Evolutionary conservation across 257 asterid genomes (phyloP).

Genomic region (Nicotiana obtusifolia): DNA sequence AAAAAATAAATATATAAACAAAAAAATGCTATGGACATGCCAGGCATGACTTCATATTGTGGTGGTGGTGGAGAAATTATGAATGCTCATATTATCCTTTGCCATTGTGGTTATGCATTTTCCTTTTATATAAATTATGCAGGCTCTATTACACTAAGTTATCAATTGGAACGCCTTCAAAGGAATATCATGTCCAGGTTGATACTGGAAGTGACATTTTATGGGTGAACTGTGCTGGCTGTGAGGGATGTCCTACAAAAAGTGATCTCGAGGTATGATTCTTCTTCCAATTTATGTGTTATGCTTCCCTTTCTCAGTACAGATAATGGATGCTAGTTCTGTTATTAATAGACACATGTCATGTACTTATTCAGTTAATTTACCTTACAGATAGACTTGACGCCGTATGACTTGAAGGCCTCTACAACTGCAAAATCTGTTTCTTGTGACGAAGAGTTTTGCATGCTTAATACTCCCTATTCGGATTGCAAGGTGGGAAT

Average conservation of each 20-base stretch:
- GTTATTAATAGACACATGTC: neutral
- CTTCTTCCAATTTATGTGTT: slow-evolving; percentile 1
- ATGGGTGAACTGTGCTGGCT: slow-evolving; percentile 55
- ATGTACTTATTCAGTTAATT: neutral
- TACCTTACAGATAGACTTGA: slow-evolving; percentile 43
- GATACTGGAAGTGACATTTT: slow-evolving; percentile 69
- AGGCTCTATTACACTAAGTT: slow-evolving; percentile 59
- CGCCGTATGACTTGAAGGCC: slow-evolving; percentile 37
- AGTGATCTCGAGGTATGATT: slow-evolving; percentile 42
- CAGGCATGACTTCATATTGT: neutral
- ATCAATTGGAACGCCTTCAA: slow-evolving; percentile 50
- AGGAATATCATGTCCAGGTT: slow-evolving; percentile 55
- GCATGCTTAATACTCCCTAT: slow-evolving; percentile 30
- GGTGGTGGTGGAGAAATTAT: too few species aligned
- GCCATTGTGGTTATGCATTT: neutral
- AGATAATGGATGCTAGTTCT: neutral
- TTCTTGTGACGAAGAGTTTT: slow-evolving; percentile 48
- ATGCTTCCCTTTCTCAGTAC: neutral
- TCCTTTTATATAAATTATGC: slow-evolving; percentile 11
- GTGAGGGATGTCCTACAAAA: slow-evolving; percentile 47
- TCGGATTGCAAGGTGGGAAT: slow-evolving; percentile 40
- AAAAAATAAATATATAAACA: neutral
- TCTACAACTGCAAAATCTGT: slow-evolving; percentile 45
- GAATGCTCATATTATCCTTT: neutral
- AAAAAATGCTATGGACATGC: neutral